These are phyloP conservation scores for Nakaseomyces kungkrabaensis DNA, from an alignment of 1,139 yeast species.

Conservation along the genomic window DNA sequence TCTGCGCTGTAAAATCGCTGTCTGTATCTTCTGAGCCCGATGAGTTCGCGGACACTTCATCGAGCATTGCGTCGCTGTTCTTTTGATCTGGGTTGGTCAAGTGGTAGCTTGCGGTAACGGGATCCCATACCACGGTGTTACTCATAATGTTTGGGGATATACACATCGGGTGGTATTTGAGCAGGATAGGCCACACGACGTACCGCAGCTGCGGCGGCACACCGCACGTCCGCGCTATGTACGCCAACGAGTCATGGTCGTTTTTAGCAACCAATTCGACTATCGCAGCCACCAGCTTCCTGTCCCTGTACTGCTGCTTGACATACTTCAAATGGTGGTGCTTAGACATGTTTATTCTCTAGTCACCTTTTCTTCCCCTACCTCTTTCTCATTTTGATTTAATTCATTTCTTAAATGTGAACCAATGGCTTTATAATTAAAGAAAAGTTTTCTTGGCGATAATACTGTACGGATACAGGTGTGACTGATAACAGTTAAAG, in stretches of 20 bases:
- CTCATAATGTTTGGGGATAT: conserved; percentile 61
- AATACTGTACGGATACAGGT: too few species aligned
- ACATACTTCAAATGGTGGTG: conserved; percentile 16
- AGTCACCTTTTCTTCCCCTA: not conserved
- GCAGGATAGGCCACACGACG: conserved; percentile 73
- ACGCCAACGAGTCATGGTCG: conserved; percentile 45
- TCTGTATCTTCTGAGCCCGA: not conserved
- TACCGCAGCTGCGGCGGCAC: conserved; percentile 75
- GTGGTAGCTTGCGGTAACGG: not conserved
- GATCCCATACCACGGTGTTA: conserved; percentile 32
- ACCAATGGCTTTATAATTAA: too few species aligned
- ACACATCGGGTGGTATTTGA: conserved; percentile 80
- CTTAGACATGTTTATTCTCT: conserved; percentile 7
- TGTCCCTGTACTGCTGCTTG: conserved; percentile 23
- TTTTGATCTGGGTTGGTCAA: not conserved
- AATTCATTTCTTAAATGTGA: too few species aligned
- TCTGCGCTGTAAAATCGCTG: not conserved
- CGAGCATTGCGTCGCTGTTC: conserved; percentile 2
- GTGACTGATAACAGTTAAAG: too few species aligned
- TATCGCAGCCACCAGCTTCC: conserved; percentile 20
- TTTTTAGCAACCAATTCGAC: conserved; percentile 26
- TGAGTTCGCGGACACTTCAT: not conserved
- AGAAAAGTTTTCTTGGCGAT: too few species aligned
- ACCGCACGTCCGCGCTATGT: conserved; percentile 74
- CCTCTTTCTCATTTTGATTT: not conserved